Evolutionary conservation across 2,329 filamentous ascomycete genomes (phyloP).

Genomic region (Talaromyces islandicus): DNA sequence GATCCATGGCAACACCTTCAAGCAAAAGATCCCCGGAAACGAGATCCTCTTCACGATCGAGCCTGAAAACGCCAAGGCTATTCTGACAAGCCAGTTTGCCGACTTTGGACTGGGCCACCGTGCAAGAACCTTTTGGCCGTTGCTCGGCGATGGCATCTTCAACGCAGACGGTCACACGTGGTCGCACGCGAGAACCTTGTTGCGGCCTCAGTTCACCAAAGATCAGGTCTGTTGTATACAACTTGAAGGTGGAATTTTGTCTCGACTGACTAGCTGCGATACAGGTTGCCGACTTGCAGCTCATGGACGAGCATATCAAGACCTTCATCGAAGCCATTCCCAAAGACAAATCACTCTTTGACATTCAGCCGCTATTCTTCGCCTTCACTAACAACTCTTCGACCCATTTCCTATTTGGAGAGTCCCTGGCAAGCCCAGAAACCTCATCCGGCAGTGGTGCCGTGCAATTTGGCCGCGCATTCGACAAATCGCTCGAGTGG

Average conservation of each 20-base stretch:
- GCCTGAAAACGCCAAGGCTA: constrained; percentile 8
- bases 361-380: constrained; percentile 60
- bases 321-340: constrained; percentile 55
- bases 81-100: constrained; percentile 7
- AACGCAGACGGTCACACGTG: constrained; percentile 73
- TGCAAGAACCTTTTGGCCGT: constrained; percentile 1
- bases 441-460: not conserved
- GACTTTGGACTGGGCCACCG: constrained; percentile 7
- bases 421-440: constrained; percentile 36
- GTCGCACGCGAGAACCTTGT: constrained; percentile 27
- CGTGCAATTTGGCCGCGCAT: constrained; percentile 7
- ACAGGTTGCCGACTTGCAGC: constrained; percentile 48
- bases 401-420: constrained; percentile 62
- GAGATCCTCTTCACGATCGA: constrained; percentile 11
- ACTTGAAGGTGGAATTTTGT: not conserved
- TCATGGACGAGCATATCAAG: constrained; percentile 57
- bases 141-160: constrained; percentile 37
- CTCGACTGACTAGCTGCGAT: not conserved
- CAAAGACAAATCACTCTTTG: constrained; percentile 45
- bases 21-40: constrained; percentile 5
- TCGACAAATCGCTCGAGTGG: constrained; percentile 7
- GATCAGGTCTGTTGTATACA: constrained; percentile 1
- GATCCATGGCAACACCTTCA: constrained; percentile 5
- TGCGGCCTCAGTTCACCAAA: constrained; percentile 9
- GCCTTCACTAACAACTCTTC: constrained; percentile 61